phyloP scores from a whole-genome alignment of 768 basidiomycete species.

The Leccinellum rugosiceps region DNA sequence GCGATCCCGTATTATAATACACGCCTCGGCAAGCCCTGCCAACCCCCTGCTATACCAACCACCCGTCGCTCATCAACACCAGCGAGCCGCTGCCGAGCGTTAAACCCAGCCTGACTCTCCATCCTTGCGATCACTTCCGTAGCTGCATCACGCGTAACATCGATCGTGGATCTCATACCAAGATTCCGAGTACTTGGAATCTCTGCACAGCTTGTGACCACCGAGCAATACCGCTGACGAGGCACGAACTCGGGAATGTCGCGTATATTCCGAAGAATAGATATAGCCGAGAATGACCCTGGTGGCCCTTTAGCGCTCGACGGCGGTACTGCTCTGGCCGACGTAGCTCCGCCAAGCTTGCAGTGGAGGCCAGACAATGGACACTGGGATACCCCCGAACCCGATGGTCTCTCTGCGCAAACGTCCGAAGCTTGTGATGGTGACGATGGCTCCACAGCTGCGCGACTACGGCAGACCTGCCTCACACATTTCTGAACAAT shows the following conservation, averaged over 20 bases:
- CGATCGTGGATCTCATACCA: background rate
- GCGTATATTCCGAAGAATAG: constrained; percentile 5
- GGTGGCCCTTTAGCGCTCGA: background rate
- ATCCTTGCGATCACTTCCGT: constrained; percentile 20
- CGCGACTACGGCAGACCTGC: constrained; percentile 13
- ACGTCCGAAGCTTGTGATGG: constrained; percentile 27
- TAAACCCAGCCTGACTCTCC: constrained; percentile 17
- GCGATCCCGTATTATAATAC: background rate
- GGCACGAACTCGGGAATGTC: constrained; percentile 29
- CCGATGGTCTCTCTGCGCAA: constrained; percentile 26
- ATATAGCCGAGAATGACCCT: background rate
- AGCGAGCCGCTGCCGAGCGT: constrained; percentile 2
- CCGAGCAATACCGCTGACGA: constrained; percentile 11
- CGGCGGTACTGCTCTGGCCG: background rate
- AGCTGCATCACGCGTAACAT: constrained; percentile 16
- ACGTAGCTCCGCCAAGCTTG: constrained; percentile 8
- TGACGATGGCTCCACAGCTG: constrained; percentile 13
- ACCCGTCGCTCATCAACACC: constrained; percentile 3
- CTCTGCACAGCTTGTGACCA: background rate
- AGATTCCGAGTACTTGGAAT: background rate
- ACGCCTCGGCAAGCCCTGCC: constrained; percentile 6
- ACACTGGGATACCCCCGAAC: constrained; percentile 19
- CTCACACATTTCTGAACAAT: constrained; percentile 25
- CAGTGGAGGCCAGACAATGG: constrained; percentile 26
- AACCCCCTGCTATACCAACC: background rate